Evolutionary conservation across 2,329 filamentous ascomycete species (phyloP).

Genomic region (Fusarium chlamydosporum): DNA sequence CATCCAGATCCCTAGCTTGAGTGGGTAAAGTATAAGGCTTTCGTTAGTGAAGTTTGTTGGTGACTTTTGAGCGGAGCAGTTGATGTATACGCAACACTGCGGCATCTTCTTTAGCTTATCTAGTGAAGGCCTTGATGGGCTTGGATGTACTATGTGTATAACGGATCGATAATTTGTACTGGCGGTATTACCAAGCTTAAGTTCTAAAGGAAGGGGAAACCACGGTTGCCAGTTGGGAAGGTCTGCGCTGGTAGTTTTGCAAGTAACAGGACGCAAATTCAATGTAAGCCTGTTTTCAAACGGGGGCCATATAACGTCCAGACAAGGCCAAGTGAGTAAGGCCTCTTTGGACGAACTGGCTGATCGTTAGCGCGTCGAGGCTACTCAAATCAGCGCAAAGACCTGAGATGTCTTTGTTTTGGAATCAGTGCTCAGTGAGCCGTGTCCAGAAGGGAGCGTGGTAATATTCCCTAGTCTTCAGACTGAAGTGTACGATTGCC

Average conservation of each 20-base stretch:
- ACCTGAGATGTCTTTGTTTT: no score
- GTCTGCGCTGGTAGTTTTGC: background rate
- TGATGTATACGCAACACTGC: background rate
- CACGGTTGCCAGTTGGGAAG: background rate
- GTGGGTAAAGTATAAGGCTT: background rate
- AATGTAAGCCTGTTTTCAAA: no score
- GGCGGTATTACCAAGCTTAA: no score
- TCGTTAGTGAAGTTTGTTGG: background rate
- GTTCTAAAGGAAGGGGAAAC: no score
- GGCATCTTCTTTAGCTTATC: background rate
- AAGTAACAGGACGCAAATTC: background rate
- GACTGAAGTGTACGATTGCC: background rate
- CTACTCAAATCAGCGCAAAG: background rate
- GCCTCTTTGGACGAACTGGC: background rate
- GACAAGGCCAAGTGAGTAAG: background rate
- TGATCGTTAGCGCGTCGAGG: background rate
- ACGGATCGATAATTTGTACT: no score
- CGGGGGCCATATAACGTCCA: background rate
- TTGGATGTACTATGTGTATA: background rate
- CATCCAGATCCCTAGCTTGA: background rate
- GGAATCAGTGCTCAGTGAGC: background rate
- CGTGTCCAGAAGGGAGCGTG: background rate
- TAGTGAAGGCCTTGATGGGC: background rate
- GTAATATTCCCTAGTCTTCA: background rate
- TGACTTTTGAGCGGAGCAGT: background rate